Evolutionary conservation across 495 filamentous ascomycete genomes (phyloP).

Genomic region (Bryoglossum gracile): DNA sequence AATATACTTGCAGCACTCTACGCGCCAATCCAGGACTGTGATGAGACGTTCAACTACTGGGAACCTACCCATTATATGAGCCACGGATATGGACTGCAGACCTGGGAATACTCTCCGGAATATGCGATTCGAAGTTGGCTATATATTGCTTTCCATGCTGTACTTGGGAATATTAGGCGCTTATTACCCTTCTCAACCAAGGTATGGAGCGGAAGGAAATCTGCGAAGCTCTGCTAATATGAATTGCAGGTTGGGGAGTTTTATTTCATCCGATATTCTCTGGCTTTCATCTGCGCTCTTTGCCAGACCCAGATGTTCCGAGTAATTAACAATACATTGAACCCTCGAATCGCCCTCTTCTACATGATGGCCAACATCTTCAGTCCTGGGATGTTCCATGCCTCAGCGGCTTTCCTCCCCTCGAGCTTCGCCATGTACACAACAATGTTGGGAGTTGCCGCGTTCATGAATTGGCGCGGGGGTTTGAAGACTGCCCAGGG

Average conservation of each 20-base stretch:
- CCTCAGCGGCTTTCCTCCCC: constrained; percentile 78
- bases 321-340: constrained; percentile 63
- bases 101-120: constrained; percentile 97
- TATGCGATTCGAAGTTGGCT: constrained; percentile 96
- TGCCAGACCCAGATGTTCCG: constrained; percentile 77
- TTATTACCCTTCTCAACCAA: constrained; percentile 53
- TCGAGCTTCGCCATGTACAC: constrained; percentile 97
- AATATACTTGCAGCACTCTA: constrained; percentile 73
- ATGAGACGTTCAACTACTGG: constrained; percentile 99
- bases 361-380: constrained; percentile 69
- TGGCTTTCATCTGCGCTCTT: constrained; percentile 69
- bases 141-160: constrained; percentile 79
- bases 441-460: constrained; percentile 74
- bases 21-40: constrained; percentile 94
- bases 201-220: constrained; percentile 19
- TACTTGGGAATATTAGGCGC: constrained; percentile 56
- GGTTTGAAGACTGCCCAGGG: constrained; percentile 70
- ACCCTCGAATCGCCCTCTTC: constrained; percentile 71
- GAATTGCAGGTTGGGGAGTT: constrained; percentile 61
- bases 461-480: constrained; percentile 79
- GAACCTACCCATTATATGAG: constrained; percentile 92
- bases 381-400: constrained; percentile 89
- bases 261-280: constrained; percentile 69
- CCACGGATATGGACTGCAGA: constrained; percentile 90
- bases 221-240: not conserved